These are phyloP conservation scores for Amaranthus palmeri DNA, from an alignment of 148 eudicot species.

Conservation along the genomic window DNA sequence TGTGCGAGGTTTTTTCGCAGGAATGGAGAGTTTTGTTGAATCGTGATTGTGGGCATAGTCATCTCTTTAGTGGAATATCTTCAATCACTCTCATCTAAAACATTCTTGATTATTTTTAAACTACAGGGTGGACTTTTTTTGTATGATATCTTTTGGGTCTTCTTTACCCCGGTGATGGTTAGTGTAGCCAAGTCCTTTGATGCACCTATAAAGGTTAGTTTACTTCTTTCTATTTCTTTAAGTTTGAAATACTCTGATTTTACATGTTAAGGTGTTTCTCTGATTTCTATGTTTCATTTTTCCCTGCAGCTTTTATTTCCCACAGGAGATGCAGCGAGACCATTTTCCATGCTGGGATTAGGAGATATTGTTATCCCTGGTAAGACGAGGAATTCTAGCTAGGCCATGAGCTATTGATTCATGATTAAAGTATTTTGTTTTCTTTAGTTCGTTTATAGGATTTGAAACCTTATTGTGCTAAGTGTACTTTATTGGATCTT, in stretches of 20 bases:
- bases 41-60: background rate
- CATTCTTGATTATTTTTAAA: constrained; percentile 2
- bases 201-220: constrained; percentile 97
- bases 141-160: constrained; percentile 98
- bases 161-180: constrained; percentile 99
- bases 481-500: background rate
- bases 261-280: background rate
- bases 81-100: constrained; percentile 1
- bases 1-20: background rate
- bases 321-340: constrained; percentile 64
- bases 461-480: background rate
- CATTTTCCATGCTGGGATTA: constrained; percentile 95
- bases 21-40: background rate
- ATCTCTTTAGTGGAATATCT: background rate
- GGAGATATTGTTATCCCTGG: constrained; percentile 99
- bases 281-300: constrained; percentile 6
- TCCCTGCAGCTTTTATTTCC: constrained; percentile 91
- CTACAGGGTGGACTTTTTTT: constrained; percentile 90
- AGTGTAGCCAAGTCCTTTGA: constrained; percentile 98
- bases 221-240: constrained; percentile 42
- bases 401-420: constrained; percentile 4
- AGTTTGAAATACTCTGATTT: constrained; percentile 3
- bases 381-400: constrained; percentile 29
- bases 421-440: constrained; percentile 3
- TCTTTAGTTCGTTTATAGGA: background rate